Evolutionary conservation across 345 rosid species (phyloP), one percentile per base, ranked within the genome.

Genomic region (Euphorbia lathyris): DNA sequence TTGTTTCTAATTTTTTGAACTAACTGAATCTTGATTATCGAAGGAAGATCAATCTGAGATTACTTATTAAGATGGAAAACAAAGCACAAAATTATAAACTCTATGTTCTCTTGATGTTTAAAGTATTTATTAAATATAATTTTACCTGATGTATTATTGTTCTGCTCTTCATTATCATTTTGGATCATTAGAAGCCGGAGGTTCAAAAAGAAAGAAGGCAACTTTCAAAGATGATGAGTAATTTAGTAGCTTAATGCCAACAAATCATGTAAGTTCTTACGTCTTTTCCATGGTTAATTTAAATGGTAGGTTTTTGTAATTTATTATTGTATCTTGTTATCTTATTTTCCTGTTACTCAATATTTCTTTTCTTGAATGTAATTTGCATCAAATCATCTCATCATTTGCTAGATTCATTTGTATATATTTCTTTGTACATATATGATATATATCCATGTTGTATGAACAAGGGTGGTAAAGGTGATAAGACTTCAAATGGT

Each of bases 211-310:
- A 75, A 92, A 89, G 84, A 89, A 84, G n/a, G 78, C 72, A 75
- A 85, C 42, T 68, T 95, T 84, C 92, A 95, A 82, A 86, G 99
- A 90, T 65, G 94, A 95, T 78, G 98, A 95, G 38, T 81, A 47
- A 78, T 95, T 48, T 74, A 92, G 92, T 68, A 95, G 97, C 71
- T 81, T 97, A 38, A 82, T 95, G 71, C 99, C 97, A 25, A 76
- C 83, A 60, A 87, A 95, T 79, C 97, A 84, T 78, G 98, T 95
- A 84, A 22, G 90, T 75, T 64, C 19, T 64, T 7, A 59, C 42
- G 53, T 55, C 48, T 43, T 67, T 62, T 52, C 51, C 10, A 52
- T 51, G 40, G 47, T 10, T 42, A 13, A 16, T 53, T 74, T 4
- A 5, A 69, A 27, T n/a, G 7, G 14, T 17, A 34, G 23, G 7